Base-by-base conservation (phyloP, 306 rosid species). In the Rubus idaeus region DNA sequence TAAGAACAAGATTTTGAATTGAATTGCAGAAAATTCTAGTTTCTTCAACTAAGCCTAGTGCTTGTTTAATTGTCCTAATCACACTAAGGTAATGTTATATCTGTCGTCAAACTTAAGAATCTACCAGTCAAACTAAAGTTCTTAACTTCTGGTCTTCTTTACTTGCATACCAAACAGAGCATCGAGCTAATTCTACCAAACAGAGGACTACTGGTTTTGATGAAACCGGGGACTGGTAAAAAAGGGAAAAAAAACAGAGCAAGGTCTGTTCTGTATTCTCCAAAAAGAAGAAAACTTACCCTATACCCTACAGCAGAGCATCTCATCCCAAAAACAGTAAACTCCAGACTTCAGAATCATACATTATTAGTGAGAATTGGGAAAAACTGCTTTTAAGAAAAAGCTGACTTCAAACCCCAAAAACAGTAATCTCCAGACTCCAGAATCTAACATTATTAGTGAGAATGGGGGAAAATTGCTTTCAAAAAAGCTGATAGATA, bases 171-270 rank as follows among this genome's bases (percentile, higher is more conserved):
- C 55, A 5, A 74, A 74, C 77, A 57, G 26, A 23, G 26, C 26
- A 23, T 23, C 1, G 26, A 18, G 26, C 42, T 8, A 23, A 71
- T 45, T 68, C 9, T 45, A 12, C 41, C 3, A 0, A 26, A 55
- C 50, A 71, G 37, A 71, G 5, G 16, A 26, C 41, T 35, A 8
- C 49, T 60, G 80, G 89, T 82, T 91, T 85, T 81, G 53, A 87
- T 16, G 81, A 89, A 85, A 86, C 87, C 70, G 57, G 71, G 91
- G 70, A 75, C 69, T 64, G 62, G 79, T 67, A 65, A 74, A 44
- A 37, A 10, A 70, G 53, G 40, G 20, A 69, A 23, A 75, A 16
- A 75, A 20, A 47, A 64, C 51, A 71, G 17, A 53, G 53, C 66
- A 46, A 57, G 67, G 35, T 50, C 10, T 47, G 73, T 5, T 9